phyloP scores from a whole-genome alignment of 73 alveolate genomes.

The Uronychia setigera region DNA sequence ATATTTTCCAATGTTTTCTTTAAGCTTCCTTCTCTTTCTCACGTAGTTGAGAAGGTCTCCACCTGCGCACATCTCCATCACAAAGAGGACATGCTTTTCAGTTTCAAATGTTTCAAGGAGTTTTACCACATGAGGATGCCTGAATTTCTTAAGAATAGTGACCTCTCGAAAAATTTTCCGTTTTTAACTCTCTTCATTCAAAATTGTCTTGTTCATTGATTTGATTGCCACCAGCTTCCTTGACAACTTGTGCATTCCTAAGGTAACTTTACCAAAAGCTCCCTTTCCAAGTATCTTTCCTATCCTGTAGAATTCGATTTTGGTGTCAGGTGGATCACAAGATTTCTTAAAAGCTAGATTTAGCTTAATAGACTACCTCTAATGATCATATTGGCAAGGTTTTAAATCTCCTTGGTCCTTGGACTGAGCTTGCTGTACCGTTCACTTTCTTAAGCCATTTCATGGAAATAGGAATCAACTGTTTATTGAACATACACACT shows the following conservation, averaged over 20 bases:
- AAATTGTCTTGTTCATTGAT: constrained; percentile 67
- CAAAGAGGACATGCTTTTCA: constrained; percentile 65
- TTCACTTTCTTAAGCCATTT: no score
- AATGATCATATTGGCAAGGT: neutral
- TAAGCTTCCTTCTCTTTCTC: constrained; percentile 72
- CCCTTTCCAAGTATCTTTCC: constrained; percentile 69
- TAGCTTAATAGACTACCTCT: neutral
- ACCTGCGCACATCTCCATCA: constrained; percentile 93
- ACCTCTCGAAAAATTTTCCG: constrained; percentile 77
- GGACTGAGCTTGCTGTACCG: no score
- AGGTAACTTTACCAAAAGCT: constrained; percentile 71
- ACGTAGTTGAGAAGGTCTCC: constrained; percentile 89
- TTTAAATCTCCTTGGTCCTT: neutral
- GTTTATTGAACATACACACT: no score
- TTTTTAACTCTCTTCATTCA: constrained; percentile 69
- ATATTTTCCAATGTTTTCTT: constrained; percentile 79
- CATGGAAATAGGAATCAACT: no score
- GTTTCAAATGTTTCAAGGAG: constrained; percentile 83
- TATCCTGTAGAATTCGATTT: constrained; percentile 51
- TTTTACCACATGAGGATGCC: constrained; percentile 85
- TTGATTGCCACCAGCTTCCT: constrained; percentile 74
- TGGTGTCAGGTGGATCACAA: constrained; percentile 52
- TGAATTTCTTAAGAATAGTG: constrained; percentile 67
- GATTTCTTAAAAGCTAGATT: neutral
- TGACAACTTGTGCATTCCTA: constrained; percentile 54